These are phyloP conservation scores for Trichomonas tenax DNA, from an alignment of 208 protist genomes.

Conservation along the genomic window DNA sequence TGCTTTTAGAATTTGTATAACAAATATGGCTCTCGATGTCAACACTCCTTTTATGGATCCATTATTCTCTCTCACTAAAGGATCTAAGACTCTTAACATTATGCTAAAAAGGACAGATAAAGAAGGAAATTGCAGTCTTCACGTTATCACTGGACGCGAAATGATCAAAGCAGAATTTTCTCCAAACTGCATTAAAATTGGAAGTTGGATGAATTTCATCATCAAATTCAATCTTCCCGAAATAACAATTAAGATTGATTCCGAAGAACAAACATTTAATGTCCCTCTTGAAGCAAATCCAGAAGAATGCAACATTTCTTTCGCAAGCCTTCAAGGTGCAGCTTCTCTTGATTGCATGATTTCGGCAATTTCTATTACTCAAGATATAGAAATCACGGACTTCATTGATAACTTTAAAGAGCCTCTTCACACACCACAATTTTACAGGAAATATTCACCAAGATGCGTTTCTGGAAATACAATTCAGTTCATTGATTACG, in stretches of 20 bases:
- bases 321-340: background rate
- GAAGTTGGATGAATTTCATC: background rate
- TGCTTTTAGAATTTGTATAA: background rate
- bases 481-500: background rate
- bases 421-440: background rate
- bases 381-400: background rate
- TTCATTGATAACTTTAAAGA: background rate
- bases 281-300: background rate
- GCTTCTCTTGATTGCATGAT: background rate
- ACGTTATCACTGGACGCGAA: background rate
- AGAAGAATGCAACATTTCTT: background rate
- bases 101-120: background rate
- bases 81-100: background rate
- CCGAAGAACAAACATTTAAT: background rate
- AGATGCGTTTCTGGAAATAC: background rate
- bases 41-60: background rate
- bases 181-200: background rate
- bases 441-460: background rate
- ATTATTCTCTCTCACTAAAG: background rate
- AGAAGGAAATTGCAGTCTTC: background rate
- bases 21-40: background rate
- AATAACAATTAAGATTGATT: background rate
- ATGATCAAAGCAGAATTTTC: background rate
- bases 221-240: background rate
- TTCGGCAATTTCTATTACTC: background rate